Evolutionary conservation across 2,329 filamentous ascomycete genomes (phyloP).

Genomic region (Ceratocystis colombiana): DNA sequence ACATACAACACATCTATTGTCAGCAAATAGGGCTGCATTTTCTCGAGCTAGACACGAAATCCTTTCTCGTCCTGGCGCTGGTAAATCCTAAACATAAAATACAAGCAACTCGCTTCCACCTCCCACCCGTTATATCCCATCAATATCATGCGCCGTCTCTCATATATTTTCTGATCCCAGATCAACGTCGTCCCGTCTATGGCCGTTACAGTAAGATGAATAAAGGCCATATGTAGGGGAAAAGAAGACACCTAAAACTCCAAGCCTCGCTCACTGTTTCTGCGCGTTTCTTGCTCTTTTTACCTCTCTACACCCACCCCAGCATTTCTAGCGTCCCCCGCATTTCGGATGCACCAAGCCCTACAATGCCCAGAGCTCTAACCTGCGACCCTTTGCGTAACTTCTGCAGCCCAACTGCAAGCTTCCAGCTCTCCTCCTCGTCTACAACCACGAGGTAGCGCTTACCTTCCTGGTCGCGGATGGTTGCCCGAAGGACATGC

Average conservation of each 20-base stretch:
- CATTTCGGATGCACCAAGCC: slow-evolving; percentile 46
- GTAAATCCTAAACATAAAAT: too few relatives aligned
- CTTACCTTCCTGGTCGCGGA: slow-evolving; percentile 57
- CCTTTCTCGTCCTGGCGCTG: too few relatives aligned
- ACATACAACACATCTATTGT: too few relatives aligned
- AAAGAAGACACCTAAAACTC: background rate
- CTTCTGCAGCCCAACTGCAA: slow-evolving; percentile 51
- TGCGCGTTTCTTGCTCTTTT: background rate
- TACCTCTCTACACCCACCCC: slow-evolving; percentile 39
- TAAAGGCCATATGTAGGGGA: too few relatives aligned
- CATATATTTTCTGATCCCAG: too few relatives aligned
- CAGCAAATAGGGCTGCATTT: too few relatives aligned
- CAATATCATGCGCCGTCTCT: too few relatives aligned
- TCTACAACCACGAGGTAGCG: slow-evolving; percentile 54
- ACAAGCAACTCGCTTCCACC: too few relatives aligned
- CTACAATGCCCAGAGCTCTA: slow-evolving; percentile 48
- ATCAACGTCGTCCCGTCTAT: background rate
- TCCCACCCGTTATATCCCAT: too few relatives aligned
- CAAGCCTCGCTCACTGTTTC: background rate
- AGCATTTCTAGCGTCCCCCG: slow-evolving; percentile 48
- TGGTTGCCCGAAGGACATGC: slow-evolving; percentile 53
- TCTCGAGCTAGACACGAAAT: too few relatives aligned
- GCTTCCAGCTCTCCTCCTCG: slow-evolving; percentile 59
- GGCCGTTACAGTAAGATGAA: background rate
- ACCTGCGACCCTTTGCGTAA: slow-evolving; percentile 52